phyloP scores from a whole-genome alignment of 225 moss, liverwort and hornwort species.

The Antitrichia curtipendula region DNA sequence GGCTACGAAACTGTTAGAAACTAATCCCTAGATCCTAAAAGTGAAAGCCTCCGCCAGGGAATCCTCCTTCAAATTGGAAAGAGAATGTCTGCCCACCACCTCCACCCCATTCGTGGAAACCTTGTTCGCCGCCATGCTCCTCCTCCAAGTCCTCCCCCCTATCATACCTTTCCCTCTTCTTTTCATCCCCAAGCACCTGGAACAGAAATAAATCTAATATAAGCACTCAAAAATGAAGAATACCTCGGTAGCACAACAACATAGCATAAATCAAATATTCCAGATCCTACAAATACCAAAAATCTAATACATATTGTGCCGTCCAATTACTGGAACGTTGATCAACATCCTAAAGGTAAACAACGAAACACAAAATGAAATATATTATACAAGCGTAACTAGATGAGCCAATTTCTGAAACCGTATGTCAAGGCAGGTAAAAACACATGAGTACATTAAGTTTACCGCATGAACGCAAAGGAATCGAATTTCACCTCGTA shows the following conservation, averaged over 20 bases:
- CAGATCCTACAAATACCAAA: neutral
- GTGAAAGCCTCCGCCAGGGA: conserved; percentile 50
- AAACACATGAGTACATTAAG: neutral
- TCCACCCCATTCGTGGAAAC: conserved; percentile 28
- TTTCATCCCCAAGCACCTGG: conserved; percentile 82
- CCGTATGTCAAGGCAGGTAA: neutral
- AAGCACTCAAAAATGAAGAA: neutral
- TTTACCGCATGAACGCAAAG: neutral
- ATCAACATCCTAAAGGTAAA: neutral
- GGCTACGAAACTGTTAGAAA: neutral
- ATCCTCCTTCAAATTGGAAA: conserved; percentile 67
- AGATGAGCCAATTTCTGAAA: neutral
- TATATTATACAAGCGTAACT: neutral
- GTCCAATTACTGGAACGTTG: neutral
- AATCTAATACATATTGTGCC: neutral
- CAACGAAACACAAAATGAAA: neutral
- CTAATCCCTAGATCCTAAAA: conserved; percentile 7
- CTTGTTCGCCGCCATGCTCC: conserved; percentile 47
- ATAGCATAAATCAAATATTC: neutral
- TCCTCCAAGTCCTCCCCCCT: conserved; percentile 80
- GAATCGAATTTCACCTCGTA: conserved; percentile 50
- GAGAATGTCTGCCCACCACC: conserved; percentile 84
- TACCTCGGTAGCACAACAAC: neutral
- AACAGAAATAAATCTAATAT: neutral
- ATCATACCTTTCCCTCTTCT: conserved; percentile 64